These are phyloP conservation scores for Lecanicillium sp. DNA, from an alignment of 2,329 filamentous ascomycete genomes.

Conservation along the genomic window DNA sequence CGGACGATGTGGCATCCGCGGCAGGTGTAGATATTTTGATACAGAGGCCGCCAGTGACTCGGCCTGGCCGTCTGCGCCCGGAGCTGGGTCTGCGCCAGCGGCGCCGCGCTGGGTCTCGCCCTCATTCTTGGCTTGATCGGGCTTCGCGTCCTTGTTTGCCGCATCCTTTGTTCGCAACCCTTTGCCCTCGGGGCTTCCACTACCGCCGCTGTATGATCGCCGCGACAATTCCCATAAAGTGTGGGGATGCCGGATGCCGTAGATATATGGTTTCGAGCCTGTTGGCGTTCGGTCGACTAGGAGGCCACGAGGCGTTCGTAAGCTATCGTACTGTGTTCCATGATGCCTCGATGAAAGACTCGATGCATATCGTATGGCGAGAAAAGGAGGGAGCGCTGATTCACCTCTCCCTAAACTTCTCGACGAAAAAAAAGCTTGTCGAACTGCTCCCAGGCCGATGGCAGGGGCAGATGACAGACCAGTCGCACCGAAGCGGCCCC, in stretches of 20 bases:
- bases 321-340: not conserved
- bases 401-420: not conserved
- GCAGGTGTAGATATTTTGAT: slow-evolving; percentile 54
- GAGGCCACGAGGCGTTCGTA: not conserved
- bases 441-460: slow-evolving; percentile 9
- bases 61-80: slow-evolving; percentile 20
- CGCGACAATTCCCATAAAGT: not conserved
- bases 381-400: not conserved
- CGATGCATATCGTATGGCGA: not conserved
- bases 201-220: slow-evolving; percentile 1
- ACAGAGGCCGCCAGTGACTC: slow-evolving; percentile 46
- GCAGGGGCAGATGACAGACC: slow-evolving; percentile 17
- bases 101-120: not conserved
- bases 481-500: slow-evolving; percentile 29
- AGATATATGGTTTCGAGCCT: too few species aligned
- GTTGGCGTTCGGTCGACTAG: not conserved
- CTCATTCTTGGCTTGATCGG: not conserved
- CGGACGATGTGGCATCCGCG: slow-evolving; percentile 76
- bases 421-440: slow-evolving; percentile 5
- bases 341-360: not conserved
- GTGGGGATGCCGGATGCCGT: not conserved
- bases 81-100: not conserved
- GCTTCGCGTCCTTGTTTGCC: not conserved
- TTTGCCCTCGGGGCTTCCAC: not conserved
- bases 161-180: not conserved